Base-by-base conservation (phyloP, 1,139 yeast species). In the Martiniozyma asiatica region DNA sequence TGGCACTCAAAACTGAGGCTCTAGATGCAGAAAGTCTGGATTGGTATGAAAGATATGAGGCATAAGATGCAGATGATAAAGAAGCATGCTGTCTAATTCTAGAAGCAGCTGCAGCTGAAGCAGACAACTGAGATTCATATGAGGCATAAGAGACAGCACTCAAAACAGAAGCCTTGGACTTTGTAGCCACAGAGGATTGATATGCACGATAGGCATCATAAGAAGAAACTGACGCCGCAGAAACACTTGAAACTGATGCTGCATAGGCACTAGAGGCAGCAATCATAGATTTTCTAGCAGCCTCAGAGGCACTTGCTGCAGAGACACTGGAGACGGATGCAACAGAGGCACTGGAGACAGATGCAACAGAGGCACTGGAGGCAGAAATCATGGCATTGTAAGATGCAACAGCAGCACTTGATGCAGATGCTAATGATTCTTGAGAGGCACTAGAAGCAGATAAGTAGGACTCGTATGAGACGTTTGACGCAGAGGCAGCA, bases 11-110 rank as follows among this genome's bases (percentile, higher is more conserved):
- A 20, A 31, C 29, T 12, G 40, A 35, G 8, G 63, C 61, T 23
- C 55, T 59, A 29, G 54, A 48, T 37, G 64, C 57, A 22, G 23
- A n/a, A 17, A 27, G 25, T n/a, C 13, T 9, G 9, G 24, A 18
- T 17, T 21, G 22, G 25, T 25, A 25, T 8, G 29, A 17, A 8
- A 26, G 30, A 16, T 24, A 21, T n/a, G 39, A 34, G 15, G 33
- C 29, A 9, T 24, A 18, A 8, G 33, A 22, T 8, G 27, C 34
- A 18, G 35, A 24, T 13, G 37, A 23, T 21, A 29, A 32, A 4
- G 37, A 27, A 12, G 61, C 61, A n/a, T 22, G 25, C n/a, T 15
- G 11, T 17, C 17, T 32, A 14, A 32, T 33, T 22, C 30, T 25
- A 6, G 41, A 41, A 14, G 43, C 34, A 19, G 47, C 35, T 22